Evolutionary conservation across 805 yeast species (phyloP).

Genomic region (Kodamaea lidongshanica): DNA sequence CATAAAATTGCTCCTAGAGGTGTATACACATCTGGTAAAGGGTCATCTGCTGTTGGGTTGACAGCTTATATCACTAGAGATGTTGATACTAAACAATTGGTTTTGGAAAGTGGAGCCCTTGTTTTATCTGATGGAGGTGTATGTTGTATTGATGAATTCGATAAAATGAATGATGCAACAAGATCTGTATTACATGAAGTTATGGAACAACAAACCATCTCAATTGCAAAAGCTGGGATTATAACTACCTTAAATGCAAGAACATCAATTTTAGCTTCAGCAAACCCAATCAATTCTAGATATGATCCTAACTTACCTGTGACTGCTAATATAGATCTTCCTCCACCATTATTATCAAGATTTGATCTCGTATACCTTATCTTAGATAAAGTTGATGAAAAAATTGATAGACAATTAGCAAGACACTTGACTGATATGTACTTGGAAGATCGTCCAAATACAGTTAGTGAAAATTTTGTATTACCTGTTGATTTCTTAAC

Average conservation of each 20-base stretch:
- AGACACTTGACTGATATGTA: slow-evolving; percentile 87
- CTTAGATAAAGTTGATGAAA: slow-evolving; percentile 87
- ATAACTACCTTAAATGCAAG: slow-evolving; percentile 95
- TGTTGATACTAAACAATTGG: slow-evolving; percentile 86
- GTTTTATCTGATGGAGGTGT: slow-evolving; percentile 97
- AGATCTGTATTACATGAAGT: slow-evolving; percentile 96
- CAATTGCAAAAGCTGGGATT: slow-evolving; percentile 97
- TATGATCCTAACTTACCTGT: slow-evolving; percentile 95
- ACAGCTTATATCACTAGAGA: slow-evolving; percentile 97
- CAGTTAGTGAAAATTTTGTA: slow-evolving; percentile 60
- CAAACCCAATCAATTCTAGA: slow-evolving; percentile 93
- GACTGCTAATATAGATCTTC: slow-evolving; percentile 89
- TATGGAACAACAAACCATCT: slow-evolving; percentile 98
- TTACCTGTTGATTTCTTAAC: slow-evolving; percentile 86
- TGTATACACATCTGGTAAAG: slow-evolving; percentile 96
- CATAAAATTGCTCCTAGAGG: slow-evolving; percentile 98
- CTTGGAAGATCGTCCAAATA: slow-evolving; percentile 76
- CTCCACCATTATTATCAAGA: slow-evolving; percentile 92
- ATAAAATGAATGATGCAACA: slow-evolving; percentile 92
- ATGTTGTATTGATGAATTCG: slow-evolving; percentile 98
- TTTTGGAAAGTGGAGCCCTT: slow-evolving; percentile 91
- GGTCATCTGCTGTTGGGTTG: slow-evolving; percentile 97
- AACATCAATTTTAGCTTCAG: slow-evolving; percentile 92
- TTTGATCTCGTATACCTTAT: slow-evolving; percentile 91
- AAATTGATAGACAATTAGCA: slow-evolving; percentile 78